Evolutionary conservation across 495 filamentous ascomycete species (phyloP).

Genomic region (Podospora australis): DNA sequence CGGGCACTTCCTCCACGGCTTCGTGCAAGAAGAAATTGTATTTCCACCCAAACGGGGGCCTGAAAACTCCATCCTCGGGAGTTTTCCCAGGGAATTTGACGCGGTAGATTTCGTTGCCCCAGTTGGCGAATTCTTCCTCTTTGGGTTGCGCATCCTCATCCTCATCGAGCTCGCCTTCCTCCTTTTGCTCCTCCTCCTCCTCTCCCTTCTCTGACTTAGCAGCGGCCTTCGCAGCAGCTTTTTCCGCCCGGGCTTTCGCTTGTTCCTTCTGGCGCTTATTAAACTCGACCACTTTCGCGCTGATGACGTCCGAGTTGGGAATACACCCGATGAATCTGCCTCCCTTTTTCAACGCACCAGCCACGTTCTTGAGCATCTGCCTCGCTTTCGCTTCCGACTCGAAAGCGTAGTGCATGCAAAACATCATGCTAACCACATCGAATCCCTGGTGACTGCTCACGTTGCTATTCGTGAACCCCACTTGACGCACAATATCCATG

Average conservation of each 20-base stretch:
- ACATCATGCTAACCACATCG: slow-evolving; percentile 97
- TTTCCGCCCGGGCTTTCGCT: slow-evolving; percentile 34
- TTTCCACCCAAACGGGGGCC: slow-evolving; percentile 94
- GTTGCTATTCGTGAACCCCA: slow-evolving; percentile 70
- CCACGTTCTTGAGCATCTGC: slow-evolving; percentile 89
- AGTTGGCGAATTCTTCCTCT: slow-evolving; percentile 57
- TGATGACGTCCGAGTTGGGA: slow-evolving; percentile 86
- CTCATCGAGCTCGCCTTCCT: slow-evolving; percentile 44
- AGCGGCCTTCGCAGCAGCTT: slow-evolving; percentile 14
- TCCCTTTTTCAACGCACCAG: slow-evolving; percentile 82
- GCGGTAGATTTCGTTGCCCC: slow-evolving; percentile 89
- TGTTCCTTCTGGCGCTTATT: slow-evolving; percentile 50
- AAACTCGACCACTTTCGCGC: slow-evolving; percentile 53
- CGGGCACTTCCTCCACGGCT: slow-evolving; percentile 90
- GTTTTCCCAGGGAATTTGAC: slow-evolving; percentile 79
- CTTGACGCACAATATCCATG: slow-evolving; percentile 67
- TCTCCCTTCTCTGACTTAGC: slow-evolving; percentile 7
- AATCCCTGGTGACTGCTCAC: slow-evolving; percentile 66
- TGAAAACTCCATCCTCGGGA: slow-evolving; percentile 74
- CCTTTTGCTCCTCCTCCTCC: slow-evolving; percentile 13
- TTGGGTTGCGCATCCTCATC: slow-evolving; percentile 40
- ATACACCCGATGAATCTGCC: slow-evolving; percentile 90
- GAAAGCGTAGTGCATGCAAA: slow-evolving; percentile 98
- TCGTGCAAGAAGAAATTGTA: slow-evolving; percentile 95
- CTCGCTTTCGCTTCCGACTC: slow-evolving; percentile 83